Percentiles rank a stretch among this genome's conserved stretches.
phyloP scores from a whole-genome alignment of 257 asterid species.

The Capsicum pubescens region DNA sequence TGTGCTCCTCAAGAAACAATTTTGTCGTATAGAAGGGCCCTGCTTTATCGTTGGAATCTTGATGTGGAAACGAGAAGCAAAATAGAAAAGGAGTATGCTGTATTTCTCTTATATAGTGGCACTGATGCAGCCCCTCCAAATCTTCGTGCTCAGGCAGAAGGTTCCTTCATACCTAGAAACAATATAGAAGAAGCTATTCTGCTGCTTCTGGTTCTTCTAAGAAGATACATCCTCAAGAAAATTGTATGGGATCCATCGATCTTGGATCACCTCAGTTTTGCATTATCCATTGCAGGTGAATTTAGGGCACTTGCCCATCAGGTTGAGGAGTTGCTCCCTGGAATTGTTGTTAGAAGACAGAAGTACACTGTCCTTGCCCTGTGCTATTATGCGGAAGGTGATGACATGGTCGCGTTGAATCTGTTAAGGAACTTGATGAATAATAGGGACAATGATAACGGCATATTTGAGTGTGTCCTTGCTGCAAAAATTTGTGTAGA shows the following conservation, averaged over 20 bases:
- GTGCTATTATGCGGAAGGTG: slow-evolving; percentile 74
- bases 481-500: slow-evolving; percentile 82
- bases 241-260: slow-evolving; percentile 78
- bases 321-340: slow-evolving; percentile 77
- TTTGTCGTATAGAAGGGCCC: slow-evolving; percentile 73
- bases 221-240: slow-evolving; percentile 43
- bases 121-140: slow-evolving; percentile 78
- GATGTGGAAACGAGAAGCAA: slow-evolving; percentile 59
- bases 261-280: slow-evolving; percentile 73
- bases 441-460: slow-evolving; percentile 53
- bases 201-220: slow-evolving; percentile 64
- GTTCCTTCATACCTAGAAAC: slow-evolving; percentile 72
- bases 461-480: slow-evolving; percentile 56
- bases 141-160: slow-evolving; percentile 81
- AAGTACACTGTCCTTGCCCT: slow-evolving; percentile 65
- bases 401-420: slow-evolving; percentile 60
- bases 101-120: slow-evolving; percentile 85
- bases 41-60: slow-evolving; percentile 83
- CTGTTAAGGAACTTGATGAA: slow-evolving; percentile 66
- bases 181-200: slow-evolving; percentile 88
- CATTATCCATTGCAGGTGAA: slow-evolving; percentile 73
- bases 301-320: slow-evolving; percentile 61
- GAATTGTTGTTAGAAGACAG: slow-evolving; percentile 51
- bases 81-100: slow-evolving; percentile 75
- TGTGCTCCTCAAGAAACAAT: slow-evolving; percentile 67